Percentiles rank a stretch among this genome's conserved stretches.
These are phyloP conservation scores for Triglochin maritima DNA, from an alignment of 106 monocot genomes.

Conservation along the genomic window DNA sequence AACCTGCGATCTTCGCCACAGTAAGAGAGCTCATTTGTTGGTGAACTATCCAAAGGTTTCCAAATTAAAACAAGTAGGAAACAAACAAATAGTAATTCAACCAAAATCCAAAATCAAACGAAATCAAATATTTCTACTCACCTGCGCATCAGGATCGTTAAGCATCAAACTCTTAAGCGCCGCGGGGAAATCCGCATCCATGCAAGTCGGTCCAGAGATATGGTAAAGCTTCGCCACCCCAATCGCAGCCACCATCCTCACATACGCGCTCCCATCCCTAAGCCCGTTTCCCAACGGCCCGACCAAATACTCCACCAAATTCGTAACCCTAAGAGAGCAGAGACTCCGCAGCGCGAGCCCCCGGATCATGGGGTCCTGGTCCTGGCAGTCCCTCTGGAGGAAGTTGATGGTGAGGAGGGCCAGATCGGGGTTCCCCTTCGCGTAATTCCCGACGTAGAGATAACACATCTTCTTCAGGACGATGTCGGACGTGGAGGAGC, in stretches of 20 bases:
- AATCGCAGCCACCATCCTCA: slow-evolving; percentile 63
- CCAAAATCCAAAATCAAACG: neutral
- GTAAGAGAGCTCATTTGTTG: too few relatives aligned
- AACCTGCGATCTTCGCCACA: too few relatives aligned
- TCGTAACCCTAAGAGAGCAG: slow-evolving; percentile 71
- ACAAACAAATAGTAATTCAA: neutral
- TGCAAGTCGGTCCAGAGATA: slow-evolving; percentile 62
- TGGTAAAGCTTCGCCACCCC: slow-evolving; percentile 81
- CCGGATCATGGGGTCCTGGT: slow-evolving; percentile 93
- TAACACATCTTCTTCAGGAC: slow-evolving; percentile 99
- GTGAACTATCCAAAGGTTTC: neutral
- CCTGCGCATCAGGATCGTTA: slow-evolving; percentile 90
- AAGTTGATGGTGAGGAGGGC: slow-evolving; percentile 97
- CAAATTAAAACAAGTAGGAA: neutral
- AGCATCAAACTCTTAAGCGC: slow-evolving; percentile 68
- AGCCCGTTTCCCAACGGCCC: slow-evolving; percentile 61
- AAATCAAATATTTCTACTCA: neutral
- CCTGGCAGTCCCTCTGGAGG: slow-evolving; percentile 82
- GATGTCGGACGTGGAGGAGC: slow-evolving; percentile 93
- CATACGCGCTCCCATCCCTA: slow-evolving; percentile 68
- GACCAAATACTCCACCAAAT: slow-evolving; percentile 90
- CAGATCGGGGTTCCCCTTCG: slow-evolving; percentile 77
- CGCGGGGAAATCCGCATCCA: slow-evolving; percentile 69
- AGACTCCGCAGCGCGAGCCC: slow-evolving; percentile 83
- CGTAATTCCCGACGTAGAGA: slow-evolving; percentile 88